Base-by-base conservation (phyloP, 352 stramenopile species). In the Pythium dissimile region DNA sequence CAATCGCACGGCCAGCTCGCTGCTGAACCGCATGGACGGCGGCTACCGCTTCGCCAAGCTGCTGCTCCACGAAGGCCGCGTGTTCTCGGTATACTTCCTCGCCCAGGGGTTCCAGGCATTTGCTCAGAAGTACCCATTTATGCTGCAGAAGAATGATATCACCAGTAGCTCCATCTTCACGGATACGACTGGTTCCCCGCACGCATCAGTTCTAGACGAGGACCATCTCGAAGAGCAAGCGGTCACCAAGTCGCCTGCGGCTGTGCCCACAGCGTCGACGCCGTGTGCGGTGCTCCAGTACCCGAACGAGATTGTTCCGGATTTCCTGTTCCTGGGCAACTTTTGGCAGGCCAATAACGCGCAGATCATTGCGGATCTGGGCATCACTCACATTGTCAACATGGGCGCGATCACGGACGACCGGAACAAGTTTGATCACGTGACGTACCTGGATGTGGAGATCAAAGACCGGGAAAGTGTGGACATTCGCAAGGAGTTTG, bases 271-370 rank as follows among this genome's bases (percentile, higher is more conserved):
- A n/a, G n/a, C n/a, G n/a, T n/a, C n/a, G n/a, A n/a, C n/a, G n/a
- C n/a, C n/a, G n/a, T n/a, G n/a, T n/a, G n/a, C n/a, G 23, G 49
- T 46, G 37, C 64, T 73, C 26, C 77, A 83, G 27, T 92, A 84
- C 42, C 82, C 82, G 32, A 92, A 89, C 64, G 82, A 92, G 63
- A 89, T 92, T 45, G 52, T 89, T 44, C 72, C 88, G 16, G 69
- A 59, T 2, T 86, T 88, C n/a, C 57, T 92, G 16, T 92, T 71
- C 24, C 59, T 92, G 18, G 82, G 82, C 56, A 92, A 89, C 62
- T 89, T 86, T 54, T 92, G 82, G 82, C 82, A 92, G 67, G 82
- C 82, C 28, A 86, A 84, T 38, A 80, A 79, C n/a, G 26, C 61
- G 0, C 63, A 75, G 10, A 73, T 88, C 21, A 62, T 89, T n/a